A percentile compares a stretch with the other conserved stretches of the same genome.
Evolutionary conservation across 768 basidiomycete species (phyloP).

Genomic region (Rhizopogon vulgaris): DNA sequence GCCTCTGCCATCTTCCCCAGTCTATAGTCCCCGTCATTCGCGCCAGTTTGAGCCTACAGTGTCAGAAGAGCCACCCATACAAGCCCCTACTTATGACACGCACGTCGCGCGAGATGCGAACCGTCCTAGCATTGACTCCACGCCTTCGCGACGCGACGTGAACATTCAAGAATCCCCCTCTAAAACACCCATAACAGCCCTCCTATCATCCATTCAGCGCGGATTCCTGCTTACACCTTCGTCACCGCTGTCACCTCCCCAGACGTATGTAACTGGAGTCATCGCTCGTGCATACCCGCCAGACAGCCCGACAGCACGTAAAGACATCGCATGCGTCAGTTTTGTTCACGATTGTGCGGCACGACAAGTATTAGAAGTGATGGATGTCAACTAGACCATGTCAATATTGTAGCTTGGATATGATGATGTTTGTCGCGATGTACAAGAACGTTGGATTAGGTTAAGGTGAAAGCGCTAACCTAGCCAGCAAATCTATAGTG

Average conservation of each 20-base stretch:
- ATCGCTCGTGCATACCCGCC: background rate
- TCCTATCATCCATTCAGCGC: constrained; percentile 55
- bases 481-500: background rate
- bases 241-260: constrained; percentile 55
- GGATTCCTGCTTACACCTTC: constrained; percentile 64
- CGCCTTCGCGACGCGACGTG: background rate
- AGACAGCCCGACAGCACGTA: background rate
- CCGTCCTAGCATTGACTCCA: background rate
- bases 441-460: background rate
- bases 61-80: background rate
- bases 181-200: constrained; percentile 62
- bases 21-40: background rate
- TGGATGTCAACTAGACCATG: background rate
- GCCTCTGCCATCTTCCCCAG: constrained; percentile 7
- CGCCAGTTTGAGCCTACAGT: background rate
- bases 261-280: constrained; percentile 29
- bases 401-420: background rate
- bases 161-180: constrained; percentile 9
- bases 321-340: background rate
- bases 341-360: background rate
- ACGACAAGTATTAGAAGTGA: background rate
- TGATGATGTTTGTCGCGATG: no score
- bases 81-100: background rate
- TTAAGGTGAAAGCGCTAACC: no score
- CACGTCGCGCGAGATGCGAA: background rate